Base-by-base conservation (phyloP, 805 yeast genomes). In the Cyberlindnera bimundalis region DNA sequence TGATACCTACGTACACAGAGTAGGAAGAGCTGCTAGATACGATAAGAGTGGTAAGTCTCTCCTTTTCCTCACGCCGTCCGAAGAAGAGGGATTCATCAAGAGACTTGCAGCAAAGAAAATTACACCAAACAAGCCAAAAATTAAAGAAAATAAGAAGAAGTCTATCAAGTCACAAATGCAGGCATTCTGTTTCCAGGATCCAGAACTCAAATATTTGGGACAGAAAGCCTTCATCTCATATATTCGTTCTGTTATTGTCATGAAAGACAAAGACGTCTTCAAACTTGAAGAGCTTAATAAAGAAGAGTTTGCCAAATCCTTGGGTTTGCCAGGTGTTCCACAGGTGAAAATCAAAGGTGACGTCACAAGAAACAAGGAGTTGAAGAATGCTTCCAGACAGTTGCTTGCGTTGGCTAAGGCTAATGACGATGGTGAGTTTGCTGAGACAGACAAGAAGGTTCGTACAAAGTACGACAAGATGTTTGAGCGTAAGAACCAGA, bases 261-360 rank as follows among this genome's bases (percentile, higher is more conserved):
- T 90, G 63, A 80, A 82, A 55, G 96, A 91, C 58, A 88, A 88
- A 61, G 84, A 81, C 28, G 81, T 90, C 11, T 93, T 93, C 66
- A 78, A 84, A 50, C 73, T 89, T 29, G 84, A 80, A 11, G 77
- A 78, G 35, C 59, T 91, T 4, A 95, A 96, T 3, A 66, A 82
- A 3, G 96, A 91, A 48, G 85, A 76, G 41, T 89, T 70, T 62
- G 98, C 99, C 5, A 76, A 76, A 44, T 84, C 96, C 4, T 63
- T 90, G 35, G 99, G 99, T 9, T 72, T 93, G 31, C 96, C 98
- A 1, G 96, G 97, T 40, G 96, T 96, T 3, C 99, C 99, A 31
- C 82, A 85, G 53, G 84, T 93, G 53, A 89, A 87, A 59, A 74
- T 91, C 42, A 69, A 69, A 30, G 83, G 80, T 26, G 51, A 46